Evolutionary conservation across 345 rosid species (phyloP).

Genomic region (Syzygium grande): DNA sequence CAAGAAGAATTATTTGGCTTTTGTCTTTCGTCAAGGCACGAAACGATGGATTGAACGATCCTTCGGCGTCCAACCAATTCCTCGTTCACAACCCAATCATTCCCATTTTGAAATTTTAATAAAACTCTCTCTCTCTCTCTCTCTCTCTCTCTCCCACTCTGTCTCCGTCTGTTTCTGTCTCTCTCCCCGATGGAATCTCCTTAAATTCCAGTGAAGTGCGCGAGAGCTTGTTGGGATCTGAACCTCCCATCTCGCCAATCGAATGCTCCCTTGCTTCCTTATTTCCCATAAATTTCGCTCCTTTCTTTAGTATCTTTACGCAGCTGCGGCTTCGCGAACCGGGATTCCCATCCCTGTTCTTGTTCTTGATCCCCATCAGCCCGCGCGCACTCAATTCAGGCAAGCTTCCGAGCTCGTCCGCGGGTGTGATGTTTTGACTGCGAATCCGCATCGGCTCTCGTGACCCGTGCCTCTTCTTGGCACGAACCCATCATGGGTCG

Average conservation of each 20-base stretch:
- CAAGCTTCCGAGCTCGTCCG: neutral
- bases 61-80: neutral
- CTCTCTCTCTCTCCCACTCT: neutral
- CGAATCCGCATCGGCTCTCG: neutral
- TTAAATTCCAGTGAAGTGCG: neutral
- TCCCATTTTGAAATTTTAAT: neutral
- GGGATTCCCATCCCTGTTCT: neutral
- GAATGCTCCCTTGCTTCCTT: neutral
- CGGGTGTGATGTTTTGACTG: too few species aligned
- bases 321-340: neutral
- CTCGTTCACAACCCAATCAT: neutral
- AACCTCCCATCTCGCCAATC: neutral
- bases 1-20: too few species aligned
- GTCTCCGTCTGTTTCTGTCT: neutral
- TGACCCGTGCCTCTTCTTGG: neutral
- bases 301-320: neutral
- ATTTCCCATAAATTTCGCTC: neutral
- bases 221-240: conserved; percentile 1
- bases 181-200: neutral
- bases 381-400: neutral
- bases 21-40: too few species aligned
- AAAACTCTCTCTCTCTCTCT: neutral
- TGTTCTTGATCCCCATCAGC: neutral
- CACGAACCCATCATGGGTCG: conserved; percentile 22
- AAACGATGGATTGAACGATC: too few species aligned